Evolutionary conservation across 768 basidiomycete genomes (phyloP), one percentile per base, ranked within the genome.

Genomic region (Auriscalpium vulgare): DNA sequence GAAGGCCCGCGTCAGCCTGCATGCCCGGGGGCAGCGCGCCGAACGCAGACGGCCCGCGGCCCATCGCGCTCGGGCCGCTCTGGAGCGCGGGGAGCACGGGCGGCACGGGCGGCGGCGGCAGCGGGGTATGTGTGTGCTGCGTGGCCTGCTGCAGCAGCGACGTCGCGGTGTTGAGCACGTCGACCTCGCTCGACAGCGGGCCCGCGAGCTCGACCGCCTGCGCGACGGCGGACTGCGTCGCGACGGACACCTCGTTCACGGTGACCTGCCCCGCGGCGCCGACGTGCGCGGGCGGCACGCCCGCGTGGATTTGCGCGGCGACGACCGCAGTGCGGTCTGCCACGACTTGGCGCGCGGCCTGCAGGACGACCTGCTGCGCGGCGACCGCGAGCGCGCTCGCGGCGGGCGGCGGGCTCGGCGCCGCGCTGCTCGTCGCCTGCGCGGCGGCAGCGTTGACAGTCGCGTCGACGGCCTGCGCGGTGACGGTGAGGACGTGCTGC

Each of bases 161-260:
- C 59, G 71, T 76, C 43, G 88, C 87, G 3, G 87, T 83, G 64
- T 87, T 83, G 63, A 91, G 77, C 61, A 91, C 87, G 62, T 91
- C 88, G 51, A 91, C 84, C 64, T 89, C 89, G 53, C 83, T 88
- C 37, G 87, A 86, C 44, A 78, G 69, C 14, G 83, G 80, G 35
- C 87, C 87, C 43, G 83, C 82, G 66, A 84, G 81, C 65, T 85
- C 86, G 40, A 92, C 88, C 40, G 90, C 90, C 65, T 85, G 81
- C 37, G 88, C 91, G 57, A 92, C 88, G 17, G 88, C 90, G 14
- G 85, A 79, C 65, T 89, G 84, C 23, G 90, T 80, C 49, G 79
- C 79, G 37, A 77, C 78, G 6, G 80, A 81, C 19, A 80, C 79
- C 55, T 82, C 80, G 55, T 78, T 78, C 48, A 81, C 79, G 5